Conservation (phyloP, 148 eudicot genomes). For the Polygonum aviculare region DNA sequence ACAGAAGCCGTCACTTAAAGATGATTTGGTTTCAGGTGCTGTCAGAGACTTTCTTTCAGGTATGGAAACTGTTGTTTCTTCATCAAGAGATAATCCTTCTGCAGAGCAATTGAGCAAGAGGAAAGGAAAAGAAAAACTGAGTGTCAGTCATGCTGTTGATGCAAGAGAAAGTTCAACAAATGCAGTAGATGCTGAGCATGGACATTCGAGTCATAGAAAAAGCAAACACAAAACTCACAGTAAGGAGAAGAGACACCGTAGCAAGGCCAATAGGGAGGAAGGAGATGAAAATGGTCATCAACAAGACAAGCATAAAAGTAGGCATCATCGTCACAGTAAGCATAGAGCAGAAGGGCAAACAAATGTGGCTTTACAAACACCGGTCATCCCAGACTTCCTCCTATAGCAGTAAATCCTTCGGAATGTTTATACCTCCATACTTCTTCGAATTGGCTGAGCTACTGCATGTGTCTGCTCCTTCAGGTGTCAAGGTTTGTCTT, state of each 20-base stretch:
- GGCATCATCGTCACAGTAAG: conserved; percentile 34
- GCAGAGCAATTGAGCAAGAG: conserved; percentile 30
- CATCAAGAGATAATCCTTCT: conserved; percentile 26
- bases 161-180: conserved; percentile 16
- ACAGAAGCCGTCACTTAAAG: conserved; percentile 30
- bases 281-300: conserved; percentile 32
- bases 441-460: not conserved
- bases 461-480: not conserved
- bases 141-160: conserved; percentile 18
- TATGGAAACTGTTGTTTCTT: conserved; percentile 34
- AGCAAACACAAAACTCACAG: conserved; percentile 44
- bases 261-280: conserved; percentile 30
- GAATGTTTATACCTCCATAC: conserved; percentile 13
- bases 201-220: conserved; percentile 23
- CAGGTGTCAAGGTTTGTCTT: not conserved
- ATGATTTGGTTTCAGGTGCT: conserved; percentile 63
- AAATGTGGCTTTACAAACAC: conserved; percentile 31
- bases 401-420: conserved; percentile 30
- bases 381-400: conserved; percentile 71
- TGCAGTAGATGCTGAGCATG: conserved; percentile 22
- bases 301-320: conserved; percentile 49
- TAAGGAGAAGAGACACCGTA: conserved; percentile 45
- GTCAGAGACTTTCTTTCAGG: conserved; percentile 63
- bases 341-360: conserved; percentile 32
- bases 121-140: conserved; percentile 48